Evolutionary conservation across 805 yeast genomes (phyloP).

Genomic region (Yarrowia sp.): DNA sequence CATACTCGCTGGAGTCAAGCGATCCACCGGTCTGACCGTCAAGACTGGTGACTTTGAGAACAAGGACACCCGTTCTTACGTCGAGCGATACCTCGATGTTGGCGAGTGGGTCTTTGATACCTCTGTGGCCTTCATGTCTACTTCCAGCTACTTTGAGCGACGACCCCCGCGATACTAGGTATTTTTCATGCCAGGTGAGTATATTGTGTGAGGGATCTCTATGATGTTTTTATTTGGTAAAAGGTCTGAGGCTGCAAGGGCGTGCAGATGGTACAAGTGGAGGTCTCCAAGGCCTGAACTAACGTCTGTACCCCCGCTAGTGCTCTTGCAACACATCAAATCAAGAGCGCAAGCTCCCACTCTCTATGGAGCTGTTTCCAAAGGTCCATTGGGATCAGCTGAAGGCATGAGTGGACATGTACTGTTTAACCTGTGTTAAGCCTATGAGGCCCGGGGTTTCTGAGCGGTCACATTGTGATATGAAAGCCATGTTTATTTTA

Average conservation of each 20-base stretch:
- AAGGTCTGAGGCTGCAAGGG: slow-evolving; percentile 25
- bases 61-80: slow-evolving; percentile 43
- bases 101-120: slow-evolving; percentile 86
- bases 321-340: slow-evolving; percentile 17
- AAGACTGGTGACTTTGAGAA: slow-evolving; percentile 53
- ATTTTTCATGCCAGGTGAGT: neutral
- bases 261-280: slow-evolving; percentile 11
- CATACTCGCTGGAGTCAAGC: slow-evolving; percentile 79
- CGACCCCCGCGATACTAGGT: slow-evolving; percentile 28
- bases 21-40: slow-evolving; percentile 72
- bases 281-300: neutral
- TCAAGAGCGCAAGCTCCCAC: slow-evolving; percentile 25
- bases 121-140: slow-evolving; percentile 63
- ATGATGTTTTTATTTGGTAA: slow-evolving; percentile 23
- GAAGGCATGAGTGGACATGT: slow-evolving; percentile 21
- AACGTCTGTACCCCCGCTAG: neutral
- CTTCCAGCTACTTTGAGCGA: slow-evolving; percentile 67
- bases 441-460: slow-evolving; percentile 13
- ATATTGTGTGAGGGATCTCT: neutral
- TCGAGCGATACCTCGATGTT: slow-evolving; percentile 65
- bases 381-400: slow-evolving; percentile 12
- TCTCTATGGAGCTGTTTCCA: slow-evolving; percentile 8
- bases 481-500: neutral
- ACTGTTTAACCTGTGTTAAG: neutral
- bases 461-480: neutral